Evolutionary conservation across 768 basidiomycete species (phyloP), one percentile per base, ranked within the genome.

Genomic region (Psilocybe sp.): DNA sequence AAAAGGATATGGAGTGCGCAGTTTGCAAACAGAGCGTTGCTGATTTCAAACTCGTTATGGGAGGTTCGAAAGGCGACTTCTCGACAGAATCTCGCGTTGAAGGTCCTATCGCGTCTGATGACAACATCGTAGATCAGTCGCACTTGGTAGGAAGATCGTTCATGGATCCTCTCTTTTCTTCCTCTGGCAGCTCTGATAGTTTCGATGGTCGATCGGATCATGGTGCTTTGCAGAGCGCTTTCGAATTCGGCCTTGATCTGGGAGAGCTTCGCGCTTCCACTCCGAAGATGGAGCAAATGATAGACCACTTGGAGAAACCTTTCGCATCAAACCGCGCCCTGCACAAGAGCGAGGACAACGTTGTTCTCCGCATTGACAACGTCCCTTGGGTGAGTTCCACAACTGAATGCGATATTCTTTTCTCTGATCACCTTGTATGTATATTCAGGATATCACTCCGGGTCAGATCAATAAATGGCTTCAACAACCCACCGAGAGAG

Each of bases 1-100:
- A 93, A 66, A 92, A 92, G 62, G 86, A 88, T 50, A 89, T 92
- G 80, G 80, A 84, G 51, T 93, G 91, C 54, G 85, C 87, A 14
- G 85, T 89, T 28, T 93, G 90, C 68, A 84, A 84, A 58, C 66
- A 65, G 36, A 77, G 80, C 32, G 89, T 92, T 16, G 74, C 72
- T 28, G 82, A 88, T 61, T 92, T 92, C 64, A 77, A 79, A 40
- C 67, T 89, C 51, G 66, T 71, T 44, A 62, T 59, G 49, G 56
- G 50, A n/a, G 20, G 46, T n/a, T 53, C 51, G 6, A 55, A 51
- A 49, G 46, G 46, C 18, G 46, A 38, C 18, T 49, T 23, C 11
- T 13, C 28, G 16, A 23, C 33, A 36, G 37, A 37, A 15, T 38
- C 32, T 11, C 16, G 40, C 4, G 34, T 28, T 23, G 12, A 20